phyloP scores from a whole-genome alignment of 192 early-diverging fungal species.

The Geranomyces michiganensis region DNA sequence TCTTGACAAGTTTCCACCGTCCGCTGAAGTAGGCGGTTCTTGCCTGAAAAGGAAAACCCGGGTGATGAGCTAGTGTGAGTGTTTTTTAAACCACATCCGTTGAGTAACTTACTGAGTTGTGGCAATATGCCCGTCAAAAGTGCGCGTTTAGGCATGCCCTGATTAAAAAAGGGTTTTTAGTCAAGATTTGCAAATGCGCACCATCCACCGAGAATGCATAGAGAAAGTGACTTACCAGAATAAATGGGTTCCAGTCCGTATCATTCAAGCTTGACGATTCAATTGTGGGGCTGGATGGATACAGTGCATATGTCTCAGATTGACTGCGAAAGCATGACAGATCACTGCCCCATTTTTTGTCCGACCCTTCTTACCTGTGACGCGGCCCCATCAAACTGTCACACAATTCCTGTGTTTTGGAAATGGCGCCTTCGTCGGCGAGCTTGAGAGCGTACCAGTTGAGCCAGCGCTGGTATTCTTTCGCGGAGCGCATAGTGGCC shows the following conservation, averaged over 20 bases:
- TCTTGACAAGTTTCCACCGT: conserved; percentile 7
- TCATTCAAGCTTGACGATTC: background rate
- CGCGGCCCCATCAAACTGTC: conserved; percentile 65
- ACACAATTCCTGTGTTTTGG: conserved; percentile 69
- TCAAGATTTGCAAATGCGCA: background rate
- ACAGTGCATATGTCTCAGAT: background rate
- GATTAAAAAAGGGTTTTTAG: conserved; percentile 22
- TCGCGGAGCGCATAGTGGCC: conserved; percentile 52
- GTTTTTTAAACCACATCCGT: background rate
- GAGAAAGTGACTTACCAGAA: conserved; percentile 21
- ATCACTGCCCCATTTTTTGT: conserved; percentile 17
- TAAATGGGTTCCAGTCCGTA: conserved; percentile 19
- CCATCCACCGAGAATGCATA: conserved; percentile 14
- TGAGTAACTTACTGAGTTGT: conserved; percentile 58
- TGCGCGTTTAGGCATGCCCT: conserved; percentile 66
- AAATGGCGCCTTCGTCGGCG: conserved; percentile 63
- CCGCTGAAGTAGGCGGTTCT: conserved; percentile 26
- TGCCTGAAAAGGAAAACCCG: conserved; percentile 1
- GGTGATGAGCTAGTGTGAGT: no score
- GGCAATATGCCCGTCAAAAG: conserved; percentile 68
- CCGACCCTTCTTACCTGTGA: conserved; percentile 29
- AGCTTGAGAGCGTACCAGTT: conserved; percentile 67
- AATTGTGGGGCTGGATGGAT: background rate
- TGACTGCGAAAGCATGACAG: background rate
- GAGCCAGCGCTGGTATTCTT: conserved; percentile 66